Conservation (phyloP, 306 rosid genomes). For the Glycine tomentella region DNA sequence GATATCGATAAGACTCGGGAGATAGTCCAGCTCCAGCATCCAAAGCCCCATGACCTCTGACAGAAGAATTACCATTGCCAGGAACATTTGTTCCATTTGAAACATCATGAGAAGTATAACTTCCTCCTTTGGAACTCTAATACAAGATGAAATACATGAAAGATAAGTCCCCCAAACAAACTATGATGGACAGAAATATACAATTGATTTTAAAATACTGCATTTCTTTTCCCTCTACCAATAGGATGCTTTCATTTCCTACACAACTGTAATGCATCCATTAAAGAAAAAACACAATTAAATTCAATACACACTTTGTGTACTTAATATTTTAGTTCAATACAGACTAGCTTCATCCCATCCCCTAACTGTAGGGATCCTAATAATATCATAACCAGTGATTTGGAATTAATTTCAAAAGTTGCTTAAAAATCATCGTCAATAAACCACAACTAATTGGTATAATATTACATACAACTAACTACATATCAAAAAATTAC, state of each 20-base stretch:
- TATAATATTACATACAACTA: not conserved
- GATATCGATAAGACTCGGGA: constrained; percentile 76
- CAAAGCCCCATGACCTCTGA: constrained; percentile 58
- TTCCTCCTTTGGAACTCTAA: constrained; percentile 69
- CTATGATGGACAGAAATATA: not conserved
- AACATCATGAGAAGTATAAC: constrained; percentile 51
- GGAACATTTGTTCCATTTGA: constrained; percentile 58
- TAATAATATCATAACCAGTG: not conserved
- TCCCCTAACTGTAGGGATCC: not conserved
- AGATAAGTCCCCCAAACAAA: constrained; percentile 26
- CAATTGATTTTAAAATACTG: not conserved
- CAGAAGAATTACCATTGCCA: constrained; percentile 61
- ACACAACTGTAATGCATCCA: constrained; percentile 6
- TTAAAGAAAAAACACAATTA: constrained; percentile 16
- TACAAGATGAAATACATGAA: constrained; percentile 36
- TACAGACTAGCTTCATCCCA: not conserved
- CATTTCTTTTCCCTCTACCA: constrained; percentile 20
- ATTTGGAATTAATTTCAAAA: constrained; percentile 7
- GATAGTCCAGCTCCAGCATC: constrained; percentile 79
- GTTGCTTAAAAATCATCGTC: not conserved
- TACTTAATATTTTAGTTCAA: not conserved
- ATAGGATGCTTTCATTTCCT: constrained; percentile 20
- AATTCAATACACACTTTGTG: not conserved
- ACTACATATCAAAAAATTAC: not conserved
- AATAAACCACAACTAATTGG: not conserved